Percentiles rank a stretch among this genome's conserved stretches.
phyloP scores from a whole-genome alignment of 345 rosid species.

The Brassica nigra region DNA sequence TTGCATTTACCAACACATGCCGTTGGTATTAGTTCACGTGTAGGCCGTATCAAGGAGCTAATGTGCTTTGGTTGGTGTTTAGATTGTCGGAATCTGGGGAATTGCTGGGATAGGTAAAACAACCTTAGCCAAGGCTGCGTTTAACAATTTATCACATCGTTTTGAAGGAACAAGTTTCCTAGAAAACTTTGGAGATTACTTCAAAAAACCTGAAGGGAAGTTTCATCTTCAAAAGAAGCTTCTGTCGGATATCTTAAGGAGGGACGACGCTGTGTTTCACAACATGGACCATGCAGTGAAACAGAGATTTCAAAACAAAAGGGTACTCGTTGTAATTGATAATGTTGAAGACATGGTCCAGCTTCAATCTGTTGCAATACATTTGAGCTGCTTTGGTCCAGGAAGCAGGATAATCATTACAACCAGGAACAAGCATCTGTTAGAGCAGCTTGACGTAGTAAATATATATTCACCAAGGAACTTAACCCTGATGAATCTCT shows the following conservation, averaged over 20 bases:
- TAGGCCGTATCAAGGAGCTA: not conserved
- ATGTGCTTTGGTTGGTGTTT: not conserved
- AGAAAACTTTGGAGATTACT: not conserved
- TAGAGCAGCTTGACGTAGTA: not conserved
- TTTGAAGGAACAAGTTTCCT: not conserved
- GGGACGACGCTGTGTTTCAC: not conserved
- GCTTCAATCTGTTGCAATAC: not conserved
- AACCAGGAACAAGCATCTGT: slow-evolving; percentile 3
- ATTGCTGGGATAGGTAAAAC: not conserved
- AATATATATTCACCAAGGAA: not conserved
- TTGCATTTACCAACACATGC: not conserved
- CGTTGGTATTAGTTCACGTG: not conserved
- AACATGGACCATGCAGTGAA: slow-evolving; percentile 8
- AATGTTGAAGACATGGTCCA: slow-evolving; percentile 22
- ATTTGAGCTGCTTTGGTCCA: not conserved
- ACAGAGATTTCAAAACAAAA: not conserved
- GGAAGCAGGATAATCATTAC: slow-evolving; percentile 14
- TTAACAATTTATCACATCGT: not conserved
- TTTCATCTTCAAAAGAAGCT: slow-evolving; percentile 30
- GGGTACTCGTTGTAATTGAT: slow-evolving; percentile 23
- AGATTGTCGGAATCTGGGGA: not conserved
- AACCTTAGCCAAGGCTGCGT: not conserved
- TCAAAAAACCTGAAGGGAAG: not conserved
- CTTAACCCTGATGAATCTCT: slow-evolving; percentile 25
- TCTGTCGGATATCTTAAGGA: slow-evolving; percentile 39